Conservation (phyloP, 225 moss, liverwort and hornwort species). For the Bryum argenteum region DNA sequence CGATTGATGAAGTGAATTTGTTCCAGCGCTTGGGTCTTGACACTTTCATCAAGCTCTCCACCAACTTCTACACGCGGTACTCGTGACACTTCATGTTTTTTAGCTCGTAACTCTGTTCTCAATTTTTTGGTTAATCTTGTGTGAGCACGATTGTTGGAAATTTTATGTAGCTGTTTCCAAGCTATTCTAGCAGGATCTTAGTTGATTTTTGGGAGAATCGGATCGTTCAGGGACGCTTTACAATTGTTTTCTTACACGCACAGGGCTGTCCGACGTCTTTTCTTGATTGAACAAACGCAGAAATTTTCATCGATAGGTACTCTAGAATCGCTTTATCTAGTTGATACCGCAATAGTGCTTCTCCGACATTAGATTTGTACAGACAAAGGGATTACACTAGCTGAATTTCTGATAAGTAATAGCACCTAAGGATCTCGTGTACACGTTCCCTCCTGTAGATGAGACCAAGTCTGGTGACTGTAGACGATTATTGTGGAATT, state of each 20-base stretch:
- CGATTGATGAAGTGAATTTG: conserved; percentile 73
- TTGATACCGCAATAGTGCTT: not conserved
- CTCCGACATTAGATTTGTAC: not conserved
- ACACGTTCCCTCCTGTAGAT: not conserved
- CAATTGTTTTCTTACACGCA: conserved; percentile 9
- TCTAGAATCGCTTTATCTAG: not conserved
- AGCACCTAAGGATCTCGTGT: not conserved
- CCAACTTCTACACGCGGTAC: conserved; percentile 77
- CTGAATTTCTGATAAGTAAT: not conserved
- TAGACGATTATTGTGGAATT: not conserved
- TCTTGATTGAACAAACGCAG: not conserved
- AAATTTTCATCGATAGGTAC: not conserved
- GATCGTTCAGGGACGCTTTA: not conserved
- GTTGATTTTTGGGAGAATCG: not conserved
- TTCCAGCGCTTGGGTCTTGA: conserved; percentile 71
- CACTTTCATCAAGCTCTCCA: conserved; percentile 78
- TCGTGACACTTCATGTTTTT: not conserved
- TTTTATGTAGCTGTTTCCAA: not conserved
- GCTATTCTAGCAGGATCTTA: not conserved
- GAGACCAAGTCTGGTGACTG: not conserved
- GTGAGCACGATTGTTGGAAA: not conserved
- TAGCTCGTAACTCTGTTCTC: not conserved
- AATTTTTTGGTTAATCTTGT: not conserved
- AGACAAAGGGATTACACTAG: not conserved
- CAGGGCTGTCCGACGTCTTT: not conserved